phyloP scores from a whole-genome alignment of 176 grass and related monocot species.

The Paspalum notatum region DNA sequence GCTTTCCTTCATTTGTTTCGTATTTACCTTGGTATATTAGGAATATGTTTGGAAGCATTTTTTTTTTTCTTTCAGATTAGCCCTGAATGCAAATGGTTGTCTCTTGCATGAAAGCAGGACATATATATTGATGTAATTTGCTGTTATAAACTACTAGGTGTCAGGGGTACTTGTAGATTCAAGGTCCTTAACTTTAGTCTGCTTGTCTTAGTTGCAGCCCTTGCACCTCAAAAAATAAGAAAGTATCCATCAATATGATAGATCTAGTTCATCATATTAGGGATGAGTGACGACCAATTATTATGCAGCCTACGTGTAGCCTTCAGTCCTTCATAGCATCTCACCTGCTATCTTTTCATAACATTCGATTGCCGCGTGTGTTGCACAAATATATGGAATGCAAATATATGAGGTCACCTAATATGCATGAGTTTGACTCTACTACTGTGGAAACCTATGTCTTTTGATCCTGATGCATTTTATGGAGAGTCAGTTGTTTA shows the following conservation, averaged over 20 bases:
- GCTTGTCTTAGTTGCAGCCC: neutral
- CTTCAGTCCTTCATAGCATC: neutral
- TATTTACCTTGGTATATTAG: constrained; percentile 7
- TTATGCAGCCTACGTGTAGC: neutral
- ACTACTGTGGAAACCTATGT: no score
- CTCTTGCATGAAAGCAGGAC: no score
- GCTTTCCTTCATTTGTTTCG: neutral
- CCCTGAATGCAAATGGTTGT: neutral
- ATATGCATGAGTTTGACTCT: neutral
- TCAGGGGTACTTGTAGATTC: neutral
- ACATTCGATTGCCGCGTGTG: neutral
- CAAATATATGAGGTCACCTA: neutral
- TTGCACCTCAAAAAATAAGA: constrained; percentile 23
- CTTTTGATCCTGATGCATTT: neutral
- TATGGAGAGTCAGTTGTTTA: constrained; percentile 1
- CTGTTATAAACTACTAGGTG: neutral
- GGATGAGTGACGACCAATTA: neutral
- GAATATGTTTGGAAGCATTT: neutral
- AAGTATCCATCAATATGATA: neutral
- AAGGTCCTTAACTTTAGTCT: constrained; percentile 13
- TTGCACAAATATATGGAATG: constrained; percentile 18
- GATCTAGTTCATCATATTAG: constrained; percentile 16
- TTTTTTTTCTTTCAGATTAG: neutral
- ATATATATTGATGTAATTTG: no score
- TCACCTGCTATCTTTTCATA: neutral